These are phyloP conservation scores for Cercospora sesami DNA, from an alignment of 2,329 filamentous ascomycete species.

Conservation along the genomic window DNA sequence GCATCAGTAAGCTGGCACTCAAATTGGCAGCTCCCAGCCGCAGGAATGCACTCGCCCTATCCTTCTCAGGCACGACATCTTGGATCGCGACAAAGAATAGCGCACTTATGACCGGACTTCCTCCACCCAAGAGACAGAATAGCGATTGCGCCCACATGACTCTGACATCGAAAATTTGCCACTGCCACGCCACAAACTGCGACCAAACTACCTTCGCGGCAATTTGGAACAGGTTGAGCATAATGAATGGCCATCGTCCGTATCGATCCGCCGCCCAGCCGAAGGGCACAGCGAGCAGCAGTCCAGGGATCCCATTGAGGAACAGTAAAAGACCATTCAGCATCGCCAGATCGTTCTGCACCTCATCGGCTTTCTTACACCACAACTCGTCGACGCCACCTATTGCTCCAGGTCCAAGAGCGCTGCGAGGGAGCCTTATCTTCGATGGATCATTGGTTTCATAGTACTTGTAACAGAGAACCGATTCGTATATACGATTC, in stretches of 20 bases:
- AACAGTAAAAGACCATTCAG: conserved; percentile 52
- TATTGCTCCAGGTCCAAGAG: conserved; percentile 36
- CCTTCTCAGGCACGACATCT: conserved; percentile 36
- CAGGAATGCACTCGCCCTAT: conserved; percentile 36
- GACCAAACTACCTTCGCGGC: conserved; percentile 32
- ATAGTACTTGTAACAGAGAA: conserved; percentile 55
- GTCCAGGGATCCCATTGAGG: conserved; percentile 48
- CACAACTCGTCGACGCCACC: conserved; percentile 42
- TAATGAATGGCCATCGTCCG: conserved; percentile 39
- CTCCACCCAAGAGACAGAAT: conserved; percentile 37
- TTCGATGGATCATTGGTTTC: conserved; percentile 43
- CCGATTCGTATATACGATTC: conserved; percentile 55
- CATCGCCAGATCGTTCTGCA: conserved; percentile 56
- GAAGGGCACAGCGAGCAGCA: conserved; percentile 40
- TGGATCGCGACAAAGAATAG: conserved; percentile 36
- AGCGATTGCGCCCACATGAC: conserved; percentile 37
- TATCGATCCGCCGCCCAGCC: conserved; percentile 41
- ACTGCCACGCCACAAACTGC: conserved; percentile 40
- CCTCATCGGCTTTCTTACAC: conserved; percentile 51
- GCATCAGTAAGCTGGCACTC: conserved; percentile 34
- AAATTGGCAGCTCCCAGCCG: conserved; percentile 35
- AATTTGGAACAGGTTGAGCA: conserved; percentile 34
- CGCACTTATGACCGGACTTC: conserved; percentile 29
- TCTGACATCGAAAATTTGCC: conserved; percentile 38
- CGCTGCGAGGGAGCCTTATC: conserved; percentile 29